phyloP scores from a whole-genome alignment of 1,284 basidiomycete genomes.

The Bondarzewia mesenterica region DNA sequence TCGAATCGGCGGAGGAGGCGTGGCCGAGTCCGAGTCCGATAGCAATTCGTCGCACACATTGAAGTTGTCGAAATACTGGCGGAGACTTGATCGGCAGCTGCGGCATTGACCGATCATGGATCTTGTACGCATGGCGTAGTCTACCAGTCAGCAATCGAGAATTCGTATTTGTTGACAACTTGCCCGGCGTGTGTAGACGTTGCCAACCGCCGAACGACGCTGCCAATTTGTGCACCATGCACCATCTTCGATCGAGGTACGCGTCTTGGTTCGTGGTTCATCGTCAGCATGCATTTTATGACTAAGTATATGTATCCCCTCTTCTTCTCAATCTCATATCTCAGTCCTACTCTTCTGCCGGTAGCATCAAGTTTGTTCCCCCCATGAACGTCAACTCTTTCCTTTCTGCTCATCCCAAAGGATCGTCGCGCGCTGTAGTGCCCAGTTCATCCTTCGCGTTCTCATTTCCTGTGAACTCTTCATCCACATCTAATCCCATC shows the following conservation, averaged over 20 bases:
- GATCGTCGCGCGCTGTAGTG: neutral
- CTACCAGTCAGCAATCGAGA: neutral
- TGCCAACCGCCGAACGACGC: neutral
- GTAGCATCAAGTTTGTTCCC: neutral
- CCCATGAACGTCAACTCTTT: neutral
- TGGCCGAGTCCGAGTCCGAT: no score
- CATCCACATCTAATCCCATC: neutral
- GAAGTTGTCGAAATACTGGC: no score
- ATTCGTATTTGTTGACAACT: neutral
- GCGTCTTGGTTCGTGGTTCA: neutral
- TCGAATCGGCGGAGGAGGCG: no score
- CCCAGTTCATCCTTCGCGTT: conserved; percentile 1
- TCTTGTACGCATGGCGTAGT: no score
- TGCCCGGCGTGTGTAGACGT: neutral
- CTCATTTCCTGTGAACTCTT: neutral
- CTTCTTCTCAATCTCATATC: neutral
- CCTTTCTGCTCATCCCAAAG: neutral
- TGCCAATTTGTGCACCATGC: neutral
- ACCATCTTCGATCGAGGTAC: neutral
- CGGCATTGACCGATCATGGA: neutral
- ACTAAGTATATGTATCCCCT: neutral
- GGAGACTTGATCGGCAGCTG: no score
- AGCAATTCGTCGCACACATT: no score
- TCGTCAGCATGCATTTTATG: neutral
- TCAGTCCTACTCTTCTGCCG: neutral